Evolutionary conservation across 176 grass and related monocot species (phyloP).

Genomic region (Oryza meyeriana): DNA sequence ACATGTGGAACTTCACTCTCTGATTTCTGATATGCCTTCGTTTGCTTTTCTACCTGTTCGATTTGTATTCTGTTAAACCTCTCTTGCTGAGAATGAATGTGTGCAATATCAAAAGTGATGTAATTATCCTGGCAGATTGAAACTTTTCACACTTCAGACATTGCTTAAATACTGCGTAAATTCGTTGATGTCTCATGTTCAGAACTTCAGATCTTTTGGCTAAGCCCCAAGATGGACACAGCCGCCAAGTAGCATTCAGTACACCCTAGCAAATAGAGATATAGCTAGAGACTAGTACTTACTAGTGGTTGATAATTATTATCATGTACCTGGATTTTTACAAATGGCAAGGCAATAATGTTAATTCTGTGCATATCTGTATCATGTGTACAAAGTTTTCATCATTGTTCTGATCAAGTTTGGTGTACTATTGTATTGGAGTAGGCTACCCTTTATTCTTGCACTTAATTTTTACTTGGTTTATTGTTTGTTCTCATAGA

Average conservation of each 20-base stretch:
- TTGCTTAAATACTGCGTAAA: background rate
- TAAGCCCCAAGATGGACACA: background rate
- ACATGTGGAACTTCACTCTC: background rate
- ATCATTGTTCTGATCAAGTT: background rate
- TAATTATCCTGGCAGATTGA: background rate
- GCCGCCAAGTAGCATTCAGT: background rate
- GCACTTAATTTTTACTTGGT: background rate
- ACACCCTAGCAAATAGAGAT: background rate
- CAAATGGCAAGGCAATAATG: constrained; percentile 1
- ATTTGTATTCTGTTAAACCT: background rate
- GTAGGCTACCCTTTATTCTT: background rate
- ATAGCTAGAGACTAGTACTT: background rate
- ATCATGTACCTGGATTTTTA: background rate
- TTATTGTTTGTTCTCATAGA: background rate
- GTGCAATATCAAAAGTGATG: background rate
- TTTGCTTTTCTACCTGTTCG: background rate
- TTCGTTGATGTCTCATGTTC: background rate
- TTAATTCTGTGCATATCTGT: background rate
- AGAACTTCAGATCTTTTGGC: background rate
- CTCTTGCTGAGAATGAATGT: background rate
- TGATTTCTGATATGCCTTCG: background rate
- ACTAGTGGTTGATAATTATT: background rate
- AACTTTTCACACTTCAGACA: background rate
- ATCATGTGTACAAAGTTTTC: background rate
- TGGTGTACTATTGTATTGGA: background rate